Percentiles rank a stretch among this genome's conserved stretches.
Conservation (phyloP, 768 basidiomycete genomes). For the Amanita pseudoporphyria region DNA sequence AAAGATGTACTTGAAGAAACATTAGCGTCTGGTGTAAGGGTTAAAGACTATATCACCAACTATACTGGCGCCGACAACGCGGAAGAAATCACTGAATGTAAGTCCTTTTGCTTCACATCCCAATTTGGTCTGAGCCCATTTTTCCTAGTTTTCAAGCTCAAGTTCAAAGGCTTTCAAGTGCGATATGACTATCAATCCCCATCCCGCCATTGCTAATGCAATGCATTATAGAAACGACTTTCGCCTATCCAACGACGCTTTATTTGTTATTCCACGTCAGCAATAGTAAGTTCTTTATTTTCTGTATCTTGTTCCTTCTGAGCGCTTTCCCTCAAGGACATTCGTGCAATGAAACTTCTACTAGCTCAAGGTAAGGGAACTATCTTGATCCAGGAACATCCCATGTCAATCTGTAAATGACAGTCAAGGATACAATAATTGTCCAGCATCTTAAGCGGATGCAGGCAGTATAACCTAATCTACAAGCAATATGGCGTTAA, state of each 20-base stretch:
- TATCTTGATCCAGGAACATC: background rate
- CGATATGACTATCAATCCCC: conserved; percentile 13
- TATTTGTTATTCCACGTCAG: conserved; percentile 62
- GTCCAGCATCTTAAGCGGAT: background rate
- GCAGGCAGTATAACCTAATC: background rate
- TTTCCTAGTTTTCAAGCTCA: conserved; percentile 54
- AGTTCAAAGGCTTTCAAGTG: conserved; percentile 56
- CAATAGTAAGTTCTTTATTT: conserved; percentile 38
- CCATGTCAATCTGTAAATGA: background rate
- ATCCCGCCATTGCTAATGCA: background rate
- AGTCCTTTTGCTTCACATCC: conserved; percentile 15
- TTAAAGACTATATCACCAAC: conserved; percentile 52
- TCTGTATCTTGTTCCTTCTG: background rate
- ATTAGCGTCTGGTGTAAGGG: conserved; percentile 43
- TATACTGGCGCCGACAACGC: conserved; percentile 56
- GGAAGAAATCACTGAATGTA: conserved; percentile 52
- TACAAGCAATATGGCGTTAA: background rate
- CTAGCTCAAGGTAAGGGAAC: background rate
- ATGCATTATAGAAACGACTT: conserved; percentile 31
- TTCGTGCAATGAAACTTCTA: background rate
- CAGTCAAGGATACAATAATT: background rate
- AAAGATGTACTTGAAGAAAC: conserved; percentile 49
- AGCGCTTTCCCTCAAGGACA: background rate
- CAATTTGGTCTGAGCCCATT: background rate
- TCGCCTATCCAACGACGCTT: conserved; percentile 52